Conservation (phyloP, 2,329 filamentous ascomycete genomes). For the Sporothrix schenckii region DNA sequence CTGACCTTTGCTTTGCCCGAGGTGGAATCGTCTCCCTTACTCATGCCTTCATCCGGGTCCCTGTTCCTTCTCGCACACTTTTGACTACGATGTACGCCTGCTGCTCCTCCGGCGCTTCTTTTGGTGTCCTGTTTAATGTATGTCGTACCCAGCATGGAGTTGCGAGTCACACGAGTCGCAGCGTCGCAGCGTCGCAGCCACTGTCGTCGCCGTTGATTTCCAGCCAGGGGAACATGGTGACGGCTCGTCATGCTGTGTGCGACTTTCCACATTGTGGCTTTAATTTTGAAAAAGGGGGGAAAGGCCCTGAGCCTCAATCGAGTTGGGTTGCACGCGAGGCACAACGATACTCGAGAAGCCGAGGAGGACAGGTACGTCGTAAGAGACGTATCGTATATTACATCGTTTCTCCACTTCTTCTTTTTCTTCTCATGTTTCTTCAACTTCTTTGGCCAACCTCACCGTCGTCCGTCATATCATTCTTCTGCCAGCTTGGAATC, state of each 20-base stretch:
- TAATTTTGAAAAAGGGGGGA: neutral
- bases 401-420: too few species aligned
- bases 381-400: neutral
- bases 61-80: neutral
- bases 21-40: neutral
- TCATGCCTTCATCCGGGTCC: neutral
- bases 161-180: neutral
- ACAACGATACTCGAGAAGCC: neutral
- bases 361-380: neutral
- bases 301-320: neutral
- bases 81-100: neutral
- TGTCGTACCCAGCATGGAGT: neutral
- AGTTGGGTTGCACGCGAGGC: neutral
- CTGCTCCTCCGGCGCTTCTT: neutral
- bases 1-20: neutral
- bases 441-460: neutral
- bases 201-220: constrained; percentile 1
- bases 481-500: neutral
- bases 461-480: neutral
- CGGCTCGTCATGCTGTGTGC: constrained; percentile 13
- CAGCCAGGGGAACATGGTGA: neutral
- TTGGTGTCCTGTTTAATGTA: too few species aligned
- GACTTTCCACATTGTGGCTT: neutral
- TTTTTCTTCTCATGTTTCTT: too few species aligned
- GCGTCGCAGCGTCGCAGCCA: constrained; percentile 17